Evolutionary conservation across 306 rosid genomes (phyloP).

Genomic region (Quercus rubra): DNA sequence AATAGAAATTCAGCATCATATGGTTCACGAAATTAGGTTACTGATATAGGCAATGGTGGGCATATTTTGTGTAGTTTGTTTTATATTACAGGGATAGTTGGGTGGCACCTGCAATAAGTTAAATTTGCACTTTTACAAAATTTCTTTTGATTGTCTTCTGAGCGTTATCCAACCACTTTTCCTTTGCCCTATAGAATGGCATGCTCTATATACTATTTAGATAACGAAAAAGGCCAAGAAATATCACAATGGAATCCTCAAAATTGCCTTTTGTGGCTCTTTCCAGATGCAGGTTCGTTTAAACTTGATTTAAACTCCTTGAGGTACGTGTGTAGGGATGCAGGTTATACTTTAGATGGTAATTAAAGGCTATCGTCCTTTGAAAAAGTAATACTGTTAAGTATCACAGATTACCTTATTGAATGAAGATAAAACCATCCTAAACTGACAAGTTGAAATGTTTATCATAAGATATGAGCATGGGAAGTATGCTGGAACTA

Average conservation of each 20-base stretch:
- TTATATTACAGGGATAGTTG: neutral
- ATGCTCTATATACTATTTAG: conserved; percentile 28
- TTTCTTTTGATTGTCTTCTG: neutral
- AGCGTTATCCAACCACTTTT: neutral
- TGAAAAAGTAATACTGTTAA: neutral
- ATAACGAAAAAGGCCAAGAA: conserved; percentile 31
- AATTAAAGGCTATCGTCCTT: neutral
- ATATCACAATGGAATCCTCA: conserved; percentile 28
- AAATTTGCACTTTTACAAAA: neutral
- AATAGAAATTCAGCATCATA: neutral
- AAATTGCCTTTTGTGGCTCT: conserved; percentile 24
- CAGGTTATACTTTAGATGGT: neutral
- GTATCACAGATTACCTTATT: conserved; percentile 29
- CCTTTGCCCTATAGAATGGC: conserved; percentile 27
- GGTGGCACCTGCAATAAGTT: neutral
- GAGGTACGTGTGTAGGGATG: neutral
- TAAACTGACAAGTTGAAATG: conserved; percentile 27
- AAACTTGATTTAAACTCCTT: neutral
- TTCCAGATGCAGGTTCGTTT: conserved; percentile 20
- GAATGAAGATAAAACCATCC: conserved; percentile 22
- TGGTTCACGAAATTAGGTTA: neutral
- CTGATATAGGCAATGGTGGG: neutral
- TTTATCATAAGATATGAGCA: conserved; percentile 19
- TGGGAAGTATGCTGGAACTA: conserved; percentile 24
- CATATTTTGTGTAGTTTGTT: neutral